Evolutionary conservation across 2,329 filamentous ascomycete genomes (phyloP), one percentile per base, ranked within the genome.

Genomic region (Fusarium clavum): DNA sequence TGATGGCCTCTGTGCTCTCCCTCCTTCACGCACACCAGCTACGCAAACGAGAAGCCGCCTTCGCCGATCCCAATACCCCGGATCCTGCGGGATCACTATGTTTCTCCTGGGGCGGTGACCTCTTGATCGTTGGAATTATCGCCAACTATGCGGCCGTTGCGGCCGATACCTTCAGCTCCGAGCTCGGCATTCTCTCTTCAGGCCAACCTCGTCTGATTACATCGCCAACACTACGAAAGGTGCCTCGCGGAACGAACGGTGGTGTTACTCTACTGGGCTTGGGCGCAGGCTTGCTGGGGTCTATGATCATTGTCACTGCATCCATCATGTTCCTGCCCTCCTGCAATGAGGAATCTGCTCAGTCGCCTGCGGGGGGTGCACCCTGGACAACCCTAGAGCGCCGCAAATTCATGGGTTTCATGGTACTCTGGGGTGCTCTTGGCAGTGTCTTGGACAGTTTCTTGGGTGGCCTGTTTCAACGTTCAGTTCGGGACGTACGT

Each of bases 141-240:
- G 88, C 89, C 44, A 95, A 97, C 82, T 99, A 99, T 77, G 95
- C 94, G 27, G 93, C 93, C 51, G 94, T 97, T 12, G 90, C 94
- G 22, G 93, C 95, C 52, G 96, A 99, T 79, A 99, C 96, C 0
- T 96, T 98, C 79, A 94, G 92, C 61, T 97, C 94, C 13, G 96
- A 99, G 82, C 89, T 99, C 22, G 96, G 96, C 16, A 99, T 99
- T 60, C 85, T 99, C 14, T 92, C 94, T 9, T 88, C 86, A 63
- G 86, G 86, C 25, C 83, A 88, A 46, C 96, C 96, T 11, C 90
- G 94, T 38, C 88, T 99, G 40, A 95, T 99, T 77, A 98, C 94
- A 6, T 94, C 92, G 16, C 89, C 87, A 18, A 89, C 82, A 7
- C 86, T 96, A 75, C 90, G 92, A 63, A 87, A 88, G 69, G 96